Evolutionary conservation across 768 basidiomycete species (phyloP).

Genomic region (Leucosporidium scottii): DNA sequence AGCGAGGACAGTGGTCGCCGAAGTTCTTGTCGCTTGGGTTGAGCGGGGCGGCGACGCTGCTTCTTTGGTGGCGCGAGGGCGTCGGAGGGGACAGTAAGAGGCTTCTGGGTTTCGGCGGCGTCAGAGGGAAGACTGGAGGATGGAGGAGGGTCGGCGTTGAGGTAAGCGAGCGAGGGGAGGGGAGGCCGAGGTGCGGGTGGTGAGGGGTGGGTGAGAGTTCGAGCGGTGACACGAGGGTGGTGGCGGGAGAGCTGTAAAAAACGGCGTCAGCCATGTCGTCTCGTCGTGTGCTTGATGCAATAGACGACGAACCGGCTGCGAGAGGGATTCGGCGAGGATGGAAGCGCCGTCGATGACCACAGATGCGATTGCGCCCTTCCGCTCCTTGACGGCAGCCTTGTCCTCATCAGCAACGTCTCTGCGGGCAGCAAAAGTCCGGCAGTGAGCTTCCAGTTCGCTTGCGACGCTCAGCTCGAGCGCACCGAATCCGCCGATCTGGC

Average conservation of each 20-base stretch:
- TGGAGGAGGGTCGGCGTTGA: slow-evolving; percentile 18
- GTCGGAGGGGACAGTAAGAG: background rate
- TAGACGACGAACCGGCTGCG: slow-evolving; percentile 25
- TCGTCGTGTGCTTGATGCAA: no score
- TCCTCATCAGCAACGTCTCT: slow-evolving; percentile 16
- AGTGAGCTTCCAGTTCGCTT: no score
- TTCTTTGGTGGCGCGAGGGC: no score
- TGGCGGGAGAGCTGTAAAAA: background rate
- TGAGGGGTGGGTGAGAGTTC: slow-evolving; percentile 33
- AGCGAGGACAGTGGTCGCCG: no score
- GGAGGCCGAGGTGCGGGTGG: slow-evolving; percentile 7
- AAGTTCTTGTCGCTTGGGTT: no score
- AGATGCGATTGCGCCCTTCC: background rate
- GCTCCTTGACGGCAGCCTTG: background rate
- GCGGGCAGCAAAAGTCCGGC: background rate
- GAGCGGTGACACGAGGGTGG: slow-evolving; percentile 18
- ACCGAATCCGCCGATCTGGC: slow-evolving; percentile 17
- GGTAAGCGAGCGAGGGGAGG: slow-evolving; percentile 32
- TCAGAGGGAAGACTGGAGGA: background rate
- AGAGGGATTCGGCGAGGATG: background rate
- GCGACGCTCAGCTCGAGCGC: background rate
- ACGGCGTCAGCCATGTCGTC: background rate
- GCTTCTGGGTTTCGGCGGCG: background rate
- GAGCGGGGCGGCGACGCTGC: no score
- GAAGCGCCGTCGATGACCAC: slow-evolving; percentile 1